These are phyloP conservation scores for Elaeagnus macrophylla DNA, from an alignment of 306 rosid genomes.

Conservation along the genomic window DNA sequence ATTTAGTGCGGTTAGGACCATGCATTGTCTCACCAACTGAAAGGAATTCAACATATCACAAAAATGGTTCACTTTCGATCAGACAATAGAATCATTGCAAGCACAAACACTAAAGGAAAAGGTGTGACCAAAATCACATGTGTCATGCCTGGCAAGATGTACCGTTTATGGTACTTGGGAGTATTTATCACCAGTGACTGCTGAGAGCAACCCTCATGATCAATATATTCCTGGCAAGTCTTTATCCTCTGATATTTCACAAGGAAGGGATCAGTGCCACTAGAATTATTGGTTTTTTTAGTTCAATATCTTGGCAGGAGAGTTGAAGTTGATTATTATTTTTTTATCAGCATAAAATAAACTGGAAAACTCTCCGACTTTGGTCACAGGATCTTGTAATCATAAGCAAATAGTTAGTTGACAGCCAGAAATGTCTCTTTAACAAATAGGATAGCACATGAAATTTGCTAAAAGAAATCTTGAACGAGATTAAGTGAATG, in stretches of 20 bases:
- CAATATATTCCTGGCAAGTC: constrained; percentile 75
- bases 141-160: constrained; percentile 72
- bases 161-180: constrained; percentile 82
- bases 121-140: not conserved
- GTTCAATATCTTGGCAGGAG: too few relatives aligned
- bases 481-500: too few relatives aligned
- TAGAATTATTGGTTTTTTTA: not conserved
- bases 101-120: not conserved
- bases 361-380: too few relatives aligned
- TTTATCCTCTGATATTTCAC: constrained; percentile 52
- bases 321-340: too few relatives aligned
- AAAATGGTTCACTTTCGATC: constrained; percentile 9
- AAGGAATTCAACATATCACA: constrained; percentile 13
- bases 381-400: too few relatives aligned
- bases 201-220: constrained; percentile 71
- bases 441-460: too few relatives aligned
- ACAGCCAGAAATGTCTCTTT: too few relatives aligned
- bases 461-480: too few relatives aligned
- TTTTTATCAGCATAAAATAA: too few relatives aligned
- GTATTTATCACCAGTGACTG: constrained; percentile 73
- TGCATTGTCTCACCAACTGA: constrained; percentile 85
- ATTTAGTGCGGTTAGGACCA: constrained; percentile 47
- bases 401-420: too few relatives aligned
- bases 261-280: constrained; percentile 10
- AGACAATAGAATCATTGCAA: not conserved